A percentile compares a stretch with the other conserved stretches of the same genome.
Conservation (phyloP, 2,329 filamentous ascomycete species). For the Arthroderma sp. region DNA sequence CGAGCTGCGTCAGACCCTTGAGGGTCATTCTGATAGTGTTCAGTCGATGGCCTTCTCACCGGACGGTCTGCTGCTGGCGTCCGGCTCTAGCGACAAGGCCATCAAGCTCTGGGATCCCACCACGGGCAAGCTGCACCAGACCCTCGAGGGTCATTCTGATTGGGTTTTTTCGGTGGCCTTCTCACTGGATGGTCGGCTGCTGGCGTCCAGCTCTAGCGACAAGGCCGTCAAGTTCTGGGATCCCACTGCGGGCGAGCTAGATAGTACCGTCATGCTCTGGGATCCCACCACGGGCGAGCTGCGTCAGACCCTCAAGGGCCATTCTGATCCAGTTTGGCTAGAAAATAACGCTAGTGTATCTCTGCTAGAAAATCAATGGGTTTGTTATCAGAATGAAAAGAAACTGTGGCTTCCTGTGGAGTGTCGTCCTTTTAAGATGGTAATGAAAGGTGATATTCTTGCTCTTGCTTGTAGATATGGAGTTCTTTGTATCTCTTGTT, state of each 20-base stretch:
- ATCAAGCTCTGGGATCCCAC: conserved; percentile 5
- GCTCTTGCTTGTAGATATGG: neutral
- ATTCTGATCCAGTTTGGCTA: too few relatives aligned
- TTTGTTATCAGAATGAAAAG: neutral
- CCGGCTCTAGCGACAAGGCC: neutral
- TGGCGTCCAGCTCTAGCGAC: neutral
- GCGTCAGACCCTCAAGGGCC: neutral
- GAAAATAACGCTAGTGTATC: neutral
- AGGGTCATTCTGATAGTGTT: conserved; percentile 3
- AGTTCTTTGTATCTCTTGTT: neutral
- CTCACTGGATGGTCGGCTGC: neutral
- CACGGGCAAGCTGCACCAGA: neutral
- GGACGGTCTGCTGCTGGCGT: neutral
- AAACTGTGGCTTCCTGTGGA: conserved; percentile 2
- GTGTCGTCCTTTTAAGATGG: neutral
- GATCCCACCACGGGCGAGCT: neutral
- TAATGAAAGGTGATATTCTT: neutral
- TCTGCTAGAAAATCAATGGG: neutral
- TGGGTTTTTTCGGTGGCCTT: neutral
- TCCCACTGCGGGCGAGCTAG: neutral
- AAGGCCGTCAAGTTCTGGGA: neutral
- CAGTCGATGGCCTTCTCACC: conserved; percentile 1
- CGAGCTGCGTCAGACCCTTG: neutral
- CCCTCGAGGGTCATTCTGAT: conserved; percentile 1
- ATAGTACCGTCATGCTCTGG: neutral